phyloP scores from a whole-genome alignment of 1,284 basidiomycete genomes.

The Hymenochaete sp. region DNA sequence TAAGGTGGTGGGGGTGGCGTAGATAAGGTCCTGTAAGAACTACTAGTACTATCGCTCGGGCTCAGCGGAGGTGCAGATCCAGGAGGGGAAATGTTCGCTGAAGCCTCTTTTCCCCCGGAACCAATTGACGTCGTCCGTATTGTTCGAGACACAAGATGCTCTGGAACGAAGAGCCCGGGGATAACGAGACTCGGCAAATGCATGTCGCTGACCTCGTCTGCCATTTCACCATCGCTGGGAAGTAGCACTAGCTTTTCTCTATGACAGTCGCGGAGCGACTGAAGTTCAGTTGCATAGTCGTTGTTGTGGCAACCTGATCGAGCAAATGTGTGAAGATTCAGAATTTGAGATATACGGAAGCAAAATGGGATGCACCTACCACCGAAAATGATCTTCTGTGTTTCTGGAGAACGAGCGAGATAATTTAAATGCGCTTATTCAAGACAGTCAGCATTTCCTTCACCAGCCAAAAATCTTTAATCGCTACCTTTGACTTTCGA shows the following conservation, averaged over 20 bases:
- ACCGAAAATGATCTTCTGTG: slow-evolving; percentile 53
- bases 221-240: slow-evolving; percentile 53
- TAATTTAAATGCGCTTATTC: slow-evolving; percentile 50
- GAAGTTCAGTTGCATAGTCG: slow-evolving; percentile 56
- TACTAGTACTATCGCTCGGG: not conserved
- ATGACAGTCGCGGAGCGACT: slow-evolving; percentile 47
- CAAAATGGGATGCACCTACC: slow-evolving; percentile 29
- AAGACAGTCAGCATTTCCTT: slow-evolving; percentile 25
- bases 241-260: slow-evolving; percentile 59
- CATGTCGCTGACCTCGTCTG: slow-evolving; percentile 48
- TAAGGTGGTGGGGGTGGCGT: slow-evolving; percentile 15
- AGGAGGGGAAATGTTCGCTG: slow-evolving; percentile 11
- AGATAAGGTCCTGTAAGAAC: slow-evolving; percentile 2
- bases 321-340: not conserved
- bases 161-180: slow-evolving; percentile 52
- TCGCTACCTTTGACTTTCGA: slow-evolving; percentile 59
- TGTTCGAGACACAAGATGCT: slow-evolving; percentile 37
- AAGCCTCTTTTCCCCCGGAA: no score
- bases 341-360: not conserved
- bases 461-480: no score
- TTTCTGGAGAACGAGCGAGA: slow-evolving; percentile 52
- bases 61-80: slow-evolving; percentile 10
- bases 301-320: slow-evolving; percentile 60
- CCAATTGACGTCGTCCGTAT: no score
- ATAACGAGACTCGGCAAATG: slow-evolving; percentile 46